Percentiles rank a stretch among this genome's conserved stretches.
phyloP scores from a whole-genome alignment of 2,329 filamentous ascomycete genomes.

The Cryphonectria parasitica region DNA sequence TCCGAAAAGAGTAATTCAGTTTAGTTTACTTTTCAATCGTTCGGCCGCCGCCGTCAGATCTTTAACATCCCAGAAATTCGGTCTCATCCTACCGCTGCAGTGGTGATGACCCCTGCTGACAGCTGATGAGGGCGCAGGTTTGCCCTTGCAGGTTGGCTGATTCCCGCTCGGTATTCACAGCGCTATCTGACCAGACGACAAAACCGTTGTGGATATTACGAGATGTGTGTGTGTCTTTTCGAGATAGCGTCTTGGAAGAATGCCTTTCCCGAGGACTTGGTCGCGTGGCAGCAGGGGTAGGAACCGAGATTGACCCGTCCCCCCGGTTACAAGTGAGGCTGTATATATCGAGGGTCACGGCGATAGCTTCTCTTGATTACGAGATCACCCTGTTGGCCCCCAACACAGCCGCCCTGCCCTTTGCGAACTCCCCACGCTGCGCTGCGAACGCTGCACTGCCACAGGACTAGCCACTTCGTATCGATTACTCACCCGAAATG shows the following conservation, averaged over 20 bases:
- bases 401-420: background rate
- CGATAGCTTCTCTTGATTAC: background rate
- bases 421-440: background rate
- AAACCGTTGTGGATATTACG: no score
- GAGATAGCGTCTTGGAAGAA: background rate
- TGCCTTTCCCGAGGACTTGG: background rate
- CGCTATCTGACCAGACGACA: background rate
- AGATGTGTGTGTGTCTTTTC: background rate
- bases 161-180: background rate
- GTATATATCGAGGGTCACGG: background rate
- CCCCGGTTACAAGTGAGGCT: background rate
- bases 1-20: background rate
- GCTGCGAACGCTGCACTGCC: background rate
- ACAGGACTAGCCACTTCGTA: background rate
- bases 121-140: background rate
- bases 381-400: background rate
- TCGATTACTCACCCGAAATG: background rate
- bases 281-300: constrained; percentile 6
- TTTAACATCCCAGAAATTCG: background rate
- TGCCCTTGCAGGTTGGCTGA: constrained; percentile 2
- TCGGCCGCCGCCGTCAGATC: constrained; percentile 2
- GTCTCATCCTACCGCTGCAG: background rate
- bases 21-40: background rate
- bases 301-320: background rate
- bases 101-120: constrained; percentile 5